Conservation (phyloP, 805 yeast species). For the Torulaspora gathmanii region DNA sequence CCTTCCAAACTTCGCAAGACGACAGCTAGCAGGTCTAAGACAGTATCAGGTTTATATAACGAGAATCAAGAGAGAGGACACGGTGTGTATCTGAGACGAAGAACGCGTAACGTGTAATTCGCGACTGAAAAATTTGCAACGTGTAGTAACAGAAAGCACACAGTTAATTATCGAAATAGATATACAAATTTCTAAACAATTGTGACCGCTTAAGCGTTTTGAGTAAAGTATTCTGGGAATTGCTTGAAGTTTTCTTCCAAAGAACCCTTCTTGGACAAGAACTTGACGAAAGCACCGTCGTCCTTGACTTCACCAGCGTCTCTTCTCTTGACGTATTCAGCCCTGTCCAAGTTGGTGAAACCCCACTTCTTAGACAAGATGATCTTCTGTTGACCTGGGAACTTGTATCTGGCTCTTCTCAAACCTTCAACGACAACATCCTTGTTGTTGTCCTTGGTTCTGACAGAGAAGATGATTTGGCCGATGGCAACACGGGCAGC, state of each 20-base stretch:
- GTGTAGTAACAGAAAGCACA: too few relatives aligned
- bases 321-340: slow-evolving; percentile 89
- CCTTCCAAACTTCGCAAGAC: too few relatives aligned
- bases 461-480: slow-evolving; percentile 95
- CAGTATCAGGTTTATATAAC: not conserved
- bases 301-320: slow-evolving; percentile 98
- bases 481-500: slow-evolving; percentile 99
- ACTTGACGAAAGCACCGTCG: slow-evolving; percentile 99
- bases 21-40: not conserved
- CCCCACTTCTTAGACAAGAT: slow-evolving; percentile 99
- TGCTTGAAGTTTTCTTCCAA: slow-evolving; percentile 84
- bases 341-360: slow-evolving; percentile 99
- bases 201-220: slow-evolving; percentile 37
- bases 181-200: not conserved
- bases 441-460: slow-evolving; percentile 98
- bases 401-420: slow-evolving; percentile 99
- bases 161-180: not conserved
- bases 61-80: not conserved
- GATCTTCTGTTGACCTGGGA: slow-evolving; percentile 99
- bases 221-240: slow-evolving; percentile 79
- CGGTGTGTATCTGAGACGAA: not conserved
- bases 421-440: slow-evolving; percentile 97
- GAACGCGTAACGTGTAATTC: slow-evolving; percentile 5
- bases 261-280: slow-evolving; percentile 94
- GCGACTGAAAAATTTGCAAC: slow-evolving; percentile 6